Conservation (phyloP, 306 rosid species). For the Dicorynia guianensis region DNA sequence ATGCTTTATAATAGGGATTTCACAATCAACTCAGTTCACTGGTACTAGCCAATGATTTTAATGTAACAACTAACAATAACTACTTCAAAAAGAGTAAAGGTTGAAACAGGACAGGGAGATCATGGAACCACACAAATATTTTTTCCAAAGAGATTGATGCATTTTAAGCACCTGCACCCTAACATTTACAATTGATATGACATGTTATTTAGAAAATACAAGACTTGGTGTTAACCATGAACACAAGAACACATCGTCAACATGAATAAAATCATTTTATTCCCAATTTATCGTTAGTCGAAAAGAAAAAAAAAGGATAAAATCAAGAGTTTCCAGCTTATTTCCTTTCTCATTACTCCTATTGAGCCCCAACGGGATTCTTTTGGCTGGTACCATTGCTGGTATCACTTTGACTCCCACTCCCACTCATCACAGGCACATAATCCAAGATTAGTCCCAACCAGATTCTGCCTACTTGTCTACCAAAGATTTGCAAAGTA, state of each 20-base stretch:
- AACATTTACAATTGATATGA: neutral
- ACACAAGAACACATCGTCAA: neutral
- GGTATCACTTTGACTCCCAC: neutral
- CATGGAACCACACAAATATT: neutral
- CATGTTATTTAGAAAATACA: slow-evolving; percentile 15
- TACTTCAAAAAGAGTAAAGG: neutral
- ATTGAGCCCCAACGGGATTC: neutral
- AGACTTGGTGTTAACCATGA: neutral
- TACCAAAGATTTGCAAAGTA: neutral
- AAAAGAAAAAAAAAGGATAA: neutral
- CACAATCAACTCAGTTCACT: neutral
- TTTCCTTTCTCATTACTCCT: neutral
- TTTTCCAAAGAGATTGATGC: neutral
- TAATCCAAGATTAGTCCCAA: neutral
- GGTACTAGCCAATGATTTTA: neutral
- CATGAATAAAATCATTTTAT: neutral
- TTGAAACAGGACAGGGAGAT: slow-evolving; percentile 4
- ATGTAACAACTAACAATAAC: neutral
- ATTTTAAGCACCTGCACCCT: neutral
- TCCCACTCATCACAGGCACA: neutral
- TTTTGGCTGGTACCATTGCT: neutral
- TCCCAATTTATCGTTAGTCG: neutral
- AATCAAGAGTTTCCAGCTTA: neutral
- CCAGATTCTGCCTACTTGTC: neutral
- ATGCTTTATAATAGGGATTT: neutral